Percentiles rank a stretch among this genome's conserved stretches.
Evolutionary conservation across 306 rosid species (phyloP).

Genomic region (Fragaria vesca): DNA sequence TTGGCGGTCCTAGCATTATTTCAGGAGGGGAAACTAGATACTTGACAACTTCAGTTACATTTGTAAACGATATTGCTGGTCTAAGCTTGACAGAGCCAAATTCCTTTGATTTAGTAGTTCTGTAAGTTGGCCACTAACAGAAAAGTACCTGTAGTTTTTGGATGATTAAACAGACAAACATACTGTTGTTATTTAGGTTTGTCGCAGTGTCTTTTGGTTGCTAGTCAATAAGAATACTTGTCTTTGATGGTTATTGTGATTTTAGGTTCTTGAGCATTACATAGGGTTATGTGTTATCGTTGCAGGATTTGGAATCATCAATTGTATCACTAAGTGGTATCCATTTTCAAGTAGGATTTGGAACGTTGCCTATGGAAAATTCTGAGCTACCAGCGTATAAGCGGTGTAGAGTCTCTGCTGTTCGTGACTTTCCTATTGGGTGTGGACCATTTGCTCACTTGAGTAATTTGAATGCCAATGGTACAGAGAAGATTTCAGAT

Average conservation of each 20-base stretch:
- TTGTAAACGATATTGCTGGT: neutral
- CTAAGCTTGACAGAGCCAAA: neutral
- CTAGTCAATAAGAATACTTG: neutral
- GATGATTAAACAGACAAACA: neutral
- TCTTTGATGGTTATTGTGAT: neutral
- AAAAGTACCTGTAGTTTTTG: neutral
- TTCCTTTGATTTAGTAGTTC: neutral
- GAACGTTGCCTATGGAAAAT: slow-evolving; percentile 37
- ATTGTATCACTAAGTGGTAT: slow-evolving; percentile 30
- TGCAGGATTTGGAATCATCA: slow-evolving; percentile 31
- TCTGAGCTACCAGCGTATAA: slow-evolving; percentile 40
- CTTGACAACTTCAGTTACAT: neutral
- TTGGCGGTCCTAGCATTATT: neutral
- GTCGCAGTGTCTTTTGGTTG: neutral
- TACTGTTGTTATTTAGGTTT: neutral
- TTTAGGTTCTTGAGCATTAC: slow-evolving; percentile 20
- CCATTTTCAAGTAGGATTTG: slow-evolving; percentile 34
- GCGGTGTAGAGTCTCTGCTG: slow-evolving; percentile 49
- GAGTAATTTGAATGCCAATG: slow-evolving; percentile 9
- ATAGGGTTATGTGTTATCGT: slow-evolving; percentile 19
- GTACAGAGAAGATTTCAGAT: slow-evolving; percentile 29
- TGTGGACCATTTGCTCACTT: slow-evolving; percentile 53
- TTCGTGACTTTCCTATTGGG: slow-evolving; percentile 71
- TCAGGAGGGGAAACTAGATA: neutral
- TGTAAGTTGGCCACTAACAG: neutral